phyloP scores from a whole-genome alignment of 2,329 filamentous ascomycete species.

The Sarocladium strictum region DNA sequence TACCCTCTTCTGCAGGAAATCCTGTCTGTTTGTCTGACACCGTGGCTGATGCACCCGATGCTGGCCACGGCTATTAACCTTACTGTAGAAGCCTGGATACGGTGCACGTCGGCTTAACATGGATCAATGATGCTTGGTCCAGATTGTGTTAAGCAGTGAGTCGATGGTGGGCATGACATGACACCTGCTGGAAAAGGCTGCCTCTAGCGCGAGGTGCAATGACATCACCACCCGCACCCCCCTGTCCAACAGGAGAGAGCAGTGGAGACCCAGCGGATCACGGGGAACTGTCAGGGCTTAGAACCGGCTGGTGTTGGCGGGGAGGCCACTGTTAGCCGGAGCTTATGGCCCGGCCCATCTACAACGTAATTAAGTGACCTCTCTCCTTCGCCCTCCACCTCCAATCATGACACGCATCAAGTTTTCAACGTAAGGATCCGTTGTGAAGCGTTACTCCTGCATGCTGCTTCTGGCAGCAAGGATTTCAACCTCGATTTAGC shows the following conservation, averaged over 20 bases:
- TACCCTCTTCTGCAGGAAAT: neutral
- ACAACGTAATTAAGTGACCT: no score
- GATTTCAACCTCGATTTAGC: no score
- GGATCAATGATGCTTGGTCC: neutral
- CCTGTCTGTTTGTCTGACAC: neutral
- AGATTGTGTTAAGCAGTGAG: neutral
- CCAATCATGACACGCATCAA: no score
- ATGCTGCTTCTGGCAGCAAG: no score
- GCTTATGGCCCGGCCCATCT: no score
- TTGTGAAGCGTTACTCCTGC: no score
- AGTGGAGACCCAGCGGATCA: neutral
- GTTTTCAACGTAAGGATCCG: no score
- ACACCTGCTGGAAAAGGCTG: neutral
- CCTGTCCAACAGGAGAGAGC: neutral
- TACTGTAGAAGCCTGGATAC: neutral
- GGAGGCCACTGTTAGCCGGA: neutral
- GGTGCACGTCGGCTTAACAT: neutral
- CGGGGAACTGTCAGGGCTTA: neutral
- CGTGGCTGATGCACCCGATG: neutral
- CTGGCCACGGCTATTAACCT: neutral
- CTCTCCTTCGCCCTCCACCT: no score
- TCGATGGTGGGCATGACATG: neutral
- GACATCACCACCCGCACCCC: conserved; percentile 6
- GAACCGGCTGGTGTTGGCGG: neutral
- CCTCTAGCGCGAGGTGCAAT: conserved; percentile 2